Evolutionary conservation across 2,329 filamentous ascomycete species (phyloP).

Genomic region (Claviceps sp.): DNA sequence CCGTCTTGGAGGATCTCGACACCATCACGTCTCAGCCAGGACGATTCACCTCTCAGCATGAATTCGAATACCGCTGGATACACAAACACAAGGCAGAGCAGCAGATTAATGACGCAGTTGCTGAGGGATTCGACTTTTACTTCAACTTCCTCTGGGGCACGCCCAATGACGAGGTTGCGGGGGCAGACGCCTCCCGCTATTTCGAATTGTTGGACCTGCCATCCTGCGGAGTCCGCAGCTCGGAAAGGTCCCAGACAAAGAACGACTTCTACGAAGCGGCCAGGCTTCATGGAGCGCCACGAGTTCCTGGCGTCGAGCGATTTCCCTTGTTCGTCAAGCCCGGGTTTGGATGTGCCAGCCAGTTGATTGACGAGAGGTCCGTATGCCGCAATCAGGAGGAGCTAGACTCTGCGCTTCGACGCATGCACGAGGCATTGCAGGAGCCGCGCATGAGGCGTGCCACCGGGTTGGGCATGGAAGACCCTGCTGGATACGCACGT

Average conservation of each 20-base stretch:
- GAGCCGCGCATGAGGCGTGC: neutral
- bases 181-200: neutral
- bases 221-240: neutral
- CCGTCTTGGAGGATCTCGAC: neutral
- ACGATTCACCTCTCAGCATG: neutral
- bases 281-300: neutral
- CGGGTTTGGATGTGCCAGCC: neutral
- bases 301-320: neutral
- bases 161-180: neutral
- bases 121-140: conserved; percentile 1
- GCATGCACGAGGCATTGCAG: neutral
- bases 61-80: neutral
- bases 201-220: neutral
- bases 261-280: neutral
- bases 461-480: neutral
- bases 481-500: neutral
- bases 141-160: conserved; percentile 1
- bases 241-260: neutral
- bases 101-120: neutral
- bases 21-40: neutral
- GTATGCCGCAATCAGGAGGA: neutral
- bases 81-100: neutral
- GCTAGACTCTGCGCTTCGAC: neutral
- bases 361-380: neutral
- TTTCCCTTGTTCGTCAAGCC: conserved; percentile 1